Evolutionary conservation across 2,329 filamentous ascomycete genomes (phyloP), one percentile per base, ranked within the genome.

Genomic region (Botrytis elliptica): DNA sequence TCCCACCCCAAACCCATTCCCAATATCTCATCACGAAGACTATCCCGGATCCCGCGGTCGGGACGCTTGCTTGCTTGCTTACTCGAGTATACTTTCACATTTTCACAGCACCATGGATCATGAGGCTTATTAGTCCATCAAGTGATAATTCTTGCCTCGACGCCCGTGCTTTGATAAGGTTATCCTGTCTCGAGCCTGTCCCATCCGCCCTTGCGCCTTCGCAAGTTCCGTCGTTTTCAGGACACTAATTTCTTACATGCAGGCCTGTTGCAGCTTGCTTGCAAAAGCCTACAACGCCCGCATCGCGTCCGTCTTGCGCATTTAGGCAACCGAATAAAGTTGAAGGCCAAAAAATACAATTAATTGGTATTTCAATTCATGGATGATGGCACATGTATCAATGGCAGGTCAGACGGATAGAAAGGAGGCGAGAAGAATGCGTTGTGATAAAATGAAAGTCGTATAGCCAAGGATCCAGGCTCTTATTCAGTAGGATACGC

Each of bases 171-270:
- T 62, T 62, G 59, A 38, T 63, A n/a, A n/a, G 25, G 36, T 40
- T 63, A n/a, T 40, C 25, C 60, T 63, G n/a, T n/a, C n/a, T n/a
- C n/a, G n/a, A n/a, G n/a, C n/a, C n/a, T n/a, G 14, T 57, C 52
- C 52, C 52, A 63, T 63, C 60, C 36, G 36, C 60, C 59, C 38
- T 63, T 38, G 38, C 60, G 60, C 60, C 60, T 40, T 42, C 60
- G 38, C 60, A 63, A 63, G 60, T 40, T 63, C 60, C 60, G 60
- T 63, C 60, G 38, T n/a, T 63, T 40, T 40, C 8, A 57, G 60
- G 62, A 18, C 46, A 36, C 66, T 68, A 68, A 68, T 68, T 68
- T 55, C 66, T 68, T 55, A 68, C 66, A 57, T 68, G 49, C 60
- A 63, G 60, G 20, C 57, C 57, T 60, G 9, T 60, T 60, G 57